Evolutionary conservation across 2,329 filamentous ascomycete species (phyloP).

Genomic region (Penicillium hesseltinei): DNA sequence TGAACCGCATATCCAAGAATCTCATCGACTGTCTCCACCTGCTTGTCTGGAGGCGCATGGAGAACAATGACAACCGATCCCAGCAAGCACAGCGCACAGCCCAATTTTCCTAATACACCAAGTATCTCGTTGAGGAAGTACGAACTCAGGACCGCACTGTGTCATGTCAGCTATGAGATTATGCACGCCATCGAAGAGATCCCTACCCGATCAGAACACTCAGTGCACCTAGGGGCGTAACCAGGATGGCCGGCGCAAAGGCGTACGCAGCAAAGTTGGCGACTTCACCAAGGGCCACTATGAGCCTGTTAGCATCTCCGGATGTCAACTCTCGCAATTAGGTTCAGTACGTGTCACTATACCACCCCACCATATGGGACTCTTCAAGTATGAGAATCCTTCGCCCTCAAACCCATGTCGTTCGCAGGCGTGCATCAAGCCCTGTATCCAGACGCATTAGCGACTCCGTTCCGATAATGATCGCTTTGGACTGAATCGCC

Average conservation of each 20-base stretch:
- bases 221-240: constrained; percentile 89
- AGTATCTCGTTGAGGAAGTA: constrained; percentile 91
- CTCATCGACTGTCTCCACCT: constrained; percentile 86
- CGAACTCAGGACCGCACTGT: constrained; percentile 80
- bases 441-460: constrained; percentile 51
- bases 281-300: constrained; percentile 88
- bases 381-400: constrained; percentile 89
- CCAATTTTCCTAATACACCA: constrained; percentile 86
- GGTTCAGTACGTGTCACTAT: constrained; percentile 75
- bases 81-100: constrained; percentile 93
- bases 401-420: constrained; percentile 95
- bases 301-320: constrained; percentile 24
- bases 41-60: constrained; percentile 90
- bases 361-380: constrained; percentile 96
- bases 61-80: constrained; percentile 96
- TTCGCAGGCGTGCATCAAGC: constrained; percentile 85
- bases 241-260: constrained; percentile 96
- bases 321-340: constrained; percentile 12
- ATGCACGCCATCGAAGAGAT: neutral
- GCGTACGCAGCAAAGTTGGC: constrained; percentile 98
- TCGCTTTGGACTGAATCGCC: neutral
- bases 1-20: constrained; percentile 87
- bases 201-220: constrained; percentile 81
- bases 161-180: constrained; percentile 22
- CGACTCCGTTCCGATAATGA: neutral